Evolutionary conservation across 192 early-diverging fungal species (phyloP).

Genomic region (Allomyces macrogynus): DNA sequence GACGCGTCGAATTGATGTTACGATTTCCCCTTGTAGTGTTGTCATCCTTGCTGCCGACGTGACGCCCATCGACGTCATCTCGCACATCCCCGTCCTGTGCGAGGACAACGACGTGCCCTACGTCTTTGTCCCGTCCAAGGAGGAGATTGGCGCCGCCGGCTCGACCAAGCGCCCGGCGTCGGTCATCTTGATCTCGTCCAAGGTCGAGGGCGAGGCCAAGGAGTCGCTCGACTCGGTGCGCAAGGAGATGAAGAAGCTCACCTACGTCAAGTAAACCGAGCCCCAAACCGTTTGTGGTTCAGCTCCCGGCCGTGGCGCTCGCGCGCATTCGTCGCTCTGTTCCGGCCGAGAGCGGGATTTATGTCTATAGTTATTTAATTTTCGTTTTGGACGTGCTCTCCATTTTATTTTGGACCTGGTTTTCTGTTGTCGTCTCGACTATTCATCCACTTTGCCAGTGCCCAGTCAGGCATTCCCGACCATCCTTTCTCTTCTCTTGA

Average conservation of each 20-base stretch:
- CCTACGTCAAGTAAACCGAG: background rate
- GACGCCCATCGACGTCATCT: conserved; percentile 89
- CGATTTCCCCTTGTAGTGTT: conserved; percentile 19
- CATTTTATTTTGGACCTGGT: no score
- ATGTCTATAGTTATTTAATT: no score
- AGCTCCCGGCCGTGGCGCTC: no score
- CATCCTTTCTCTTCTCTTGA: no score
- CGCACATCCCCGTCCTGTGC: conserved; percentile 92
- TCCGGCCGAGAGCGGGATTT: no score
- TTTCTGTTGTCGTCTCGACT: no score
- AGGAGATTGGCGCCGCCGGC: conserved; percentile 79
- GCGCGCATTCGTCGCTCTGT: no score
- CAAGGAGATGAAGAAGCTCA: background rate
- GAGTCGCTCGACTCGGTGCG: conserved; percentile 10
- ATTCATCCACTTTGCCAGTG: no score
- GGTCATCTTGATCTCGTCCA: conserved; percentile 60
- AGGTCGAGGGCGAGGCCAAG: conserved; percentile 39
- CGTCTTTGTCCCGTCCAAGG: conserved; percentile 85
- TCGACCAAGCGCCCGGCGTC: conserved; percentile 89
- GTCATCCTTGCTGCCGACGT: conserved; percentile 93
- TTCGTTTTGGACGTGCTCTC: no score
- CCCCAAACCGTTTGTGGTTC: no score
- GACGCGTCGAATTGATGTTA: no score
- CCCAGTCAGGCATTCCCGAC: no score
- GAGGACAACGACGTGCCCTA: conserved; percentile 91